Evolutionary conservation across 495 filamentous ascomycete genomes (phyloP), one percentile per base, ranked within the genome.

Genomic region (Podospora pseudopauciseta): DNA sequence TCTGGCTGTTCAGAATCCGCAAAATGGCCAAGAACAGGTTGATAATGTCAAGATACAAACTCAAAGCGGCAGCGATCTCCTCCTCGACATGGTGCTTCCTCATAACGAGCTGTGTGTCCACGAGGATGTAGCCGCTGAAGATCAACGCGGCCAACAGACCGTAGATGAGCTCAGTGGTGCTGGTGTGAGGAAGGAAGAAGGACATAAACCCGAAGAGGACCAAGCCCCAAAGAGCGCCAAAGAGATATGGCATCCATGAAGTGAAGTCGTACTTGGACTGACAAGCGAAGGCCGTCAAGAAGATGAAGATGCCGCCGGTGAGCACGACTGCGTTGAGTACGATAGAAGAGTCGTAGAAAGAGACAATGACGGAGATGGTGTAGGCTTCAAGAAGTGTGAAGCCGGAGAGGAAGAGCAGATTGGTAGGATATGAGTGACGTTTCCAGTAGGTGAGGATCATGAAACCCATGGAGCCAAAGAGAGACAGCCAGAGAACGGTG

Each of bases 191-290:
- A 77, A 99, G 87, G 82, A 97, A 97, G 63, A 84, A 83, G 67
- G 88, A 82, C 81, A 97, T 90, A 81, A 99, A 94, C 57, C 96
- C 91, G 78, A 98, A 96, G 39, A 99, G 80, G 71, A 99, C 85
- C 66, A 97, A 78, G 30, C 91, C 89, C 94, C 94, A 97, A 11
- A 99, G 85, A 0, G 81, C 89, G 65, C 94, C 92, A 75, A 96
- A 96, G 11, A 99, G 86, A 75, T 97, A 98, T 28, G 94, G 94
- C 85, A 93, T 92, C 96, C 93, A 97, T 62, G 85, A 86, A 0
- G 93, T 97, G 80, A 99, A 98, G 84, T 99, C 96, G 78, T 98
- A 98, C 76, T 96, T 97, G 63, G 91, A 92, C 80, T 99, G 95
- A 87, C 94, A 96, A 32, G 95, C 95, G 78, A 98, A 99, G 13